phyloP scores from a whole-genome alignment of 768 basidiomycete species.

The Galerina marginata region DNA sequence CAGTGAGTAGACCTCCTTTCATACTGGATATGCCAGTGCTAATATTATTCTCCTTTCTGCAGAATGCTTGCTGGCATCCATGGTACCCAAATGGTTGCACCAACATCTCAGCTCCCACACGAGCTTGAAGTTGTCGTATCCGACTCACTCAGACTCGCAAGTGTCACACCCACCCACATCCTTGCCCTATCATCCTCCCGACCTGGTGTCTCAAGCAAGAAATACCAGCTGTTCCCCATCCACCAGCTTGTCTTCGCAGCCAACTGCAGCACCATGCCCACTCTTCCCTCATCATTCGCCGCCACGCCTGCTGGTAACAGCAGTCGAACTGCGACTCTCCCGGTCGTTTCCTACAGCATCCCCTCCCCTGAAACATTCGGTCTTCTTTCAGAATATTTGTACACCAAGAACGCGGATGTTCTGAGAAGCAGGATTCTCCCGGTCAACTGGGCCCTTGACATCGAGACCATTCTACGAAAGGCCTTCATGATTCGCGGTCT shows the following conservation, averaged over 20 bases:
- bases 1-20: conserved; percentile 12
- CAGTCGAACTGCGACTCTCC: conserved; percentile 10
- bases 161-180: conserved; percentile 22
- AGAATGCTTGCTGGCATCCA: conserved; percentile 21
- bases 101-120: conserved; percentile 11
- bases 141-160: conserved; percentile 5
- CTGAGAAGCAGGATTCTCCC: conserved; percentile 14
- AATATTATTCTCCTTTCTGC: conserved; percentile 9
- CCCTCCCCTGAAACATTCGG: conserved; percentile 21
- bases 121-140: conserved; percentile 18
- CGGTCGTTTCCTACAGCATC: conserved; percentile 19
- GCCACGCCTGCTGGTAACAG: conserved; percentile 9
- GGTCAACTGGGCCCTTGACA: conserved; percentile 7
- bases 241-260: conserved; percentile 23
- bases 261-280: conserved; percentile 21
- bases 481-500: conserved; percentile 16
- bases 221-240: conserved; percentile 15
- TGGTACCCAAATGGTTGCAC: conserved; percentile 4
- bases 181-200: conserved; percentile 14
- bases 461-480: conserved; percentile 7
- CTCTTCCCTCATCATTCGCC: conserved; percentile 12
- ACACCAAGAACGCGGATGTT: conserved; percentile 10
- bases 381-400: conserved; percentile 6
- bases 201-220: not conserved
- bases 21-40: not conserved